Percentiles rank a stretch among this genome's conserved stretches.
Conservation (phyloP, 768 basidiomycete species). For the Cytidiella melzeri region DNA sequence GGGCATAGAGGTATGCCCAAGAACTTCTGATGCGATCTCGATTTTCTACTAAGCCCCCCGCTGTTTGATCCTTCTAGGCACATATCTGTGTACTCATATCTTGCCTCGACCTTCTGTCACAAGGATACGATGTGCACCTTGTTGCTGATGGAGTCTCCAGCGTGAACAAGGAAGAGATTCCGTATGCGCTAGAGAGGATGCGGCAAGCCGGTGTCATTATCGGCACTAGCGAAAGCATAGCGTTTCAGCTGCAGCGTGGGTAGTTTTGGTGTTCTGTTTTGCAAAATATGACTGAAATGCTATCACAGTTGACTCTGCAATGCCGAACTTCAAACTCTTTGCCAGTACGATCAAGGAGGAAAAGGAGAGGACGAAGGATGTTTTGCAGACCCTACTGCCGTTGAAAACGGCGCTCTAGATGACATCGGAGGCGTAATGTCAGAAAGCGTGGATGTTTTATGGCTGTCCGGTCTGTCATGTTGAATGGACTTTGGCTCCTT, state of each 20-base stretch:
- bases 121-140: constrained; percentile 52
- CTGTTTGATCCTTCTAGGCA: constrained; percentile 22
- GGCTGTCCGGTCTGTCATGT: too few species aligned
- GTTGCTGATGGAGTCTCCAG: constrained; percentile 84
- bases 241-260: constrained; percentile 70
- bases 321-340: constrained; percentile 66
- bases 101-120: constrained; percentile 55
- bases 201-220: constrained; percentile 70
- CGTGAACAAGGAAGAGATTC: constrained; percentile 73
- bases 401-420: constrained; percentile 1
- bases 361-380: constrained; percentile 35
- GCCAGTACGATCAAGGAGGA: constrained; percentile 71
- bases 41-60: background rate
- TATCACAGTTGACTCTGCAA: constrained; percentile 48
- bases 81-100: constrained; percentile 91
- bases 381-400: constrained; percentile 10
- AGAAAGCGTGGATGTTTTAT: too few species aligned
- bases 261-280: constrained; percentile 12
- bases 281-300: constrained; percentile 13
- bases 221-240: constrained; percentile 74
- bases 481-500: too few species aligned
- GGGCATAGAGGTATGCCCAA: constrained; percentile 72
- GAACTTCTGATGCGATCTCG: too few species aligned
- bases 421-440: too few species aligned
- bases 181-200: constrained; percentile 64